Base-by-base conservation (phyloP, 257 asterid genomes). In the Avicennia marina region DNA sequence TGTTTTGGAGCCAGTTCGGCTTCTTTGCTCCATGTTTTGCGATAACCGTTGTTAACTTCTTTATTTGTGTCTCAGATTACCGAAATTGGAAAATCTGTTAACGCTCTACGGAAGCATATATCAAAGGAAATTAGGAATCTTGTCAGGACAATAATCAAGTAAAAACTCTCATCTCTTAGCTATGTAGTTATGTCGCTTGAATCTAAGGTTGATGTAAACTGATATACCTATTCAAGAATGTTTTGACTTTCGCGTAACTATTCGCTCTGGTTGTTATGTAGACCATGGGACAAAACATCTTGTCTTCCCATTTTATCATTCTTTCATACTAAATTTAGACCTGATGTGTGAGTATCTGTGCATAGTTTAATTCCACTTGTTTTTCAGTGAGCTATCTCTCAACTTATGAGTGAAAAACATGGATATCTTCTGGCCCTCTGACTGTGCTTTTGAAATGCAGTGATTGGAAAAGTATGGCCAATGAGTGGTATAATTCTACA, bases 11-110 rank as follows among this genome's bases (percentile, higher is more conserved):
- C 2, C 18, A 11, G 34, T 16, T 24, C 8, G 2, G 42, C 34
- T 54, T n/a, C 43, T 45, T 42, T n/a, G n/a, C n/a, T n/a, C 12
- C 51, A 48, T 31, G 26, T 59, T 41, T 58, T 42, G 40, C n/a
- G 38, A 11, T 27, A 19, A 20, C 25, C 11, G 31, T 33, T 24
- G 8, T 56, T 52, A 53, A 60, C 45, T 56, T 36, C 3, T 12
- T 46, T 64, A 55, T 20, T 72, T 62, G 46, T 43, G 9, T 45
- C 22, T 36, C 80, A 87, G 94, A 72, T 57, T 16, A 85, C 96
- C 1, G 78, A 63, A 70, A 80, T 82, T 60, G 95, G 95, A 4
- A 88, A 77, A 61, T 63, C 83, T 32, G 93, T 88, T 43, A 80
- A 67, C 56, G 62, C 72, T 60, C 61, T 85, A 15, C 53, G 80